Conservation (phyloP, 2,329 filamentous ascomycete species). For the Exophiala sp. region DNA sequence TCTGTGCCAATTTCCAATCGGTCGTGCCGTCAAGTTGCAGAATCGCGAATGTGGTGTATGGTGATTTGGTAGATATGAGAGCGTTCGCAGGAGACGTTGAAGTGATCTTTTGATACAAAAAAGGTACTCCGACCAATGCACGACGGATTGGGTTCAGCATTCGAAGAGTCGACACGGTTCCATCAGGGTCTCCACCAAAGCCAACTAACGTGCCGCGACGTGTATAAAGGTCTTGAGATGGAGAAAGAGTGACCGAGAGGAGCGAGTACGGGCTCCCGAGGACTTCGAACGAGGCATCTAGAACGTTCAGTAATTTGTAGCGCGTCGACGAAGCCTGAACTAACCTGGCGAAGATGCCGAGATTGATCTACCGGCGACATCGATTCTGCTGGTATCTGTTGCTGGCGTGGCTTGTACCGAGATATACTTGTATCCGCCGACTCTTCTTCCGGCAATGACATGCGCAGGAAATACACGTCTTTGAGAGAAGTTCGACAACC, state of each 20-base stretch:
- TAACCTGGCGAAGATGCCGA: slow-evolving; percentile 43
- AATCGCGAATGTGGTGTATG: slow-evolving; percentile 80
- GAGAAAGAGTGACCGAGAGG: slow-evolving; percentile 86
- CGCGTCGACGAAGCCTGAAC: slow-evolving; percentile 4
- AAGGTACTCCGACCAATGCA: slow-evolving; percentile 79
- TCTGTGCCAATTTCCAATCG: slow-evolving; percentile 91
- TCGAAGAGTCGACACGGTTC: slow-evolving; percentile 79
- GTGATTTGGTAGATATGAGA: slow-evolving; percentile 81
- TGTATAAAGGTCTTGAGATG: slow-evolving; percentile 91
- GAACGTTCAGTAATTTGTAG: slow-evolving; percentile 5
- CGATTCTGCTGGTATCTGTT: slow-evolving; percentile 33
- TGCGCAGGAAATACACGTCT: slow-evolving; percentile 28
- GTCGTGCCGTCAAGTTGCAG: slow-evolving; percentile 88
- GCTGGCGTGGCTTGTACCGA: slow-evolving; percentile 45
- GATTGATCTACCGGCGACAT: slow-evolving; percentile 38
- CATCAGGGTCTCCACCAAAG: slow-evolving; percentile 72
- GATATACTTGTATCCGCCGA: slow-evolving; percentile 36
- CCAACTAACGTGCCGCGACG: slow-evolving; percentile 79
- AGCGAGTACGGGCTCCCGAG: slow-evolving; percentile 89
- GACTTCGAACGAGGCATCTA: slow-evolving; percentile 93
- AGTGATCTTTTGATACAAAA: slow-evolving; percentile 67
- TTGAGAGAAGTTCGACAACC: slow-evolving; percentile 17
- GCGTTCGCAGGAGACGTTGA: slow-evolving; percentile 85
- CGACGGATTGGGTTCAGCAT: slow-evolving; percentile 79
- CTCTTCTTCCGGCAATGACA: slow-evolving; percentile 24